A percentile compares a stretch with the other conserved stretches of the same genome.
Evolutionary conservation across 2,329 filamentous ascomycete species (phyloP).

Genomic region (Fusarium algeriense): DNA sequence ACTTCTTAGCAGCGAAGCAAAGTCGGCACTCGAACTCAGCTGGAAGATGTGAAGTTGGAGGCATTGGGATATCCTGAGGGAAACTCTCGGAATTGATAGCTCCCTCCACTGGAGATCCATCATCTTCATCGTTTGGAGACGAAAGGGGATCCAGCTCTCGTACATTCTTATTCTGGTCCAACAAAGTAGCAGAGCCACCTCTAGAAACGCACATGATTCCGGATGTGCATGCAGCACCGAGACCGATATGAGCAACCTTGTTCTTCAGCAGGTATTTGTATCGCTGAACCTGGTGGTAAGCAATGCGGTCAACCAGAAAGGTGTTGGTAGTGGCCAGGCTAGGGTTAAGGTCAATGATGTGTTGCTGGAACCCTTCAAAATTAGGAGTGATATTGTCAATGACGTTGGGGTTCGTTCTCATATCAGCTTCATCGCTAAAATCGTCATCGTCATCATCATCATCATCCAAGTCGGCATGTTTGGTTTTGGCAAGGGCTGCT

Average conservation of each 20-base stretch:
- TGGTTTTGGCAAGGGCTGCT: slow-evolving; percentile 57
- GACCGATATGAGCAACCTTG: slow-evolving; percentile 76
- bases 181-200: slow-evolving; percentile 73
- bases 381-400: slow-evolving; percentile 79
- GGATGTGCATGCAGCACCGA: slow-evolving; percentile 71
- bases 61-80: slow-evolving; percentile 83
- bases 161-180: slow-evolving; percentile 70
- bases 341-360: slow-evolving; percentile 82
- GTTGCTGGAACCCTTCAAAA: slow-evolving; percentile 79
- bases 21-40: slow-evolving; percentile 91
- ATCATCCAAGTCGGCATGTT: slow-evolving; percentile 51
- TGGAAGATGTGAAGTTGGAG: slow-evolving; percentile 80
- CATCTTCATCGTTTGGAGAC: slow-evolving; percentile 68
- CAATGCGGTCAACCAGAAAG: slow-evolving; percentile 83
- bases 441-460: slow-evolving; percentile 70
- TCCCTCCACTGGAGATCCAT: slow-evolving; percentile 76
- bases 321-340: slow-evolving; percentile 66
- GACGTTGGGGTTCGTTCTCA: slow-evolving; percentile 72
- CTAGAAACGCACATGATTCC: slow-evolving; percentile 72
- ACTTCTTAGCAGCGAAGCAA: slow-evolving; percentile 87
- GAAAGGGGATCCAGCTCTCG: slow-evolving; percentile 69
- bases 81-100: slow-evolving; percentile 80
- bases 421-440: slow-evolving; percentile 67
- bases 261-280: slow-evolving; percentile 81
- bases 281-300: slow-evolving; percentile 81